Base-by-base conservation (phyloP, 2,329 filamentous ascomycete species). In the Colletotrichum godetiae region DNA sequence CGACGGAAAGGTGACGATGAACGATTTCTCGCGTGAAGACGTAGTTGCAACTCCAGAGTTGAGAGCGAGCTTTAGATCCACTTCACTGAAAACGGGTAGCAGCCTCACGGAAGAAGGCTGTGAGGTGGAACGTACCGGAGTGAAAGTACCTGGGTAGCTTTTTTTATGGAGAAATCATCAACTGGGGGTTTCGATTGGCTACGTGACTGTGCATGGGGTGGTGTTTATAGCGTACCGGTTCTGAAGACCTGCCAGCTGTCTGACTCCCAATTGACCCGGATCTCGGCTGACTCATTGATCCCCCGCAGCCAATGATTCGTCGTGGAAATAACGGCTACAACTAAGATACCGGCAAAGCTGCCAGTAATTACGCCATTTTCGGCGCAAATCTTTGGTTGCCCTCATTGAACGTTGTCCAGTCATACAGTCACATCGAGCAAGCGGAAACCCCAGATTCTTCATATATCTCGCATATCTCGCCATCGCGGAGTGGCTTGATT, bases 51-150 rank as follows among this genome's bases (percentile, higher is more conserved):
- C 72, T 62, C 37, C 55, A 31, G 58, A 74, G 37, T 19, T 15
- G 37, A 42, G 72, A 42, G 72, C 68, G 42, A 49, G 72, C 68
- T 72, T 68, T 31, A 56, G 68, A 67, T 59, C 72, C 72, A 74
- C 72, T 42, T 57, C 63, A 42, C 37, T 42, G 37, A 42, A 68
- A 73, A 52, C 68, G 63, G 52, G 63, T 73, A 72, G 58, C 72
- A 74, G 72, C 72, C 72, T 74, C 58, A 74, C 52, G 62, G 55
- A 74, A 35, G 53, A 73, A 74, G 72, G 72, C 72, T 74, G 68
- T 27, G 6, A 29, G 27, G 37, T 29, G 27, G 42, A 49, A 49
- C 4, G 42, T 49, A 49, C 42, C 19, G 15, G 42, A 49, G 42
- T 8, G 22, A 42, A 42, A 49, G 42, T 49, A 49, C 19, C 8